Evolutionary conservation across 2,329 filamentous ascomycete genomes (phyloP), one percentile per base, ranked within the genome.

Genomic region (Drechslerella dactyloides): DNA sequence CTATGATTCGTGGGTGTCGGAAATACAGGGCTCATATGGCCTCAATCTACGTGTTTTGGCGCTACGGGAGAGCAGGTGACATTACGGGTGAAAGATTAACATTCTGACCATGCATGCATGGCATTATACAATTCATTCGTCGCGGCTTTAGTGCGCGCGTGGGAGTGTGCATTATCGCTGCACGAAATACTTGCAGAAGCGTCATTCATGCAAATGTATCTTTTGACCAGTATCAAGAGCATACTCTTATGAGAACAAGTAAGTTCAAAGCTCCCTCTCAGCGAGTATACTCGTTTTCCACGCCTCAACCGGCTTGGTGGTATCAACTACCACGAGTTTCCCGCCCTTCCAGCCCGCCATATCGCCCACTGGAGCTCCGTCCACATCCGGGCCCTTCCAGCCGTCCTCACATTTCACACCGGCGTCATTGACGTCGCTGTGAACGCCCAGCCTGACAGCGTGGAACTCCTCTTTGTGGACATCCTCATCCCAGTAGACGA

Each of bases 401-500:
- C 48, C 59, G 19, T 72, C 60, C 6, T 57, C 37, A 11, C 19
- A 37, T 6, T 35, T 23, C 1, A 72, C 11, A 2, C 60, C 56
- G 10, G 60, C 21, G 51, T 72, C 60, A 19, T 56, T 37, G 7
- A 72, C 60, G 37, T 72, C 68, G 17, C 57, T 59, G 30, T 53
- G 30, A 19, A 66, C 37, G 4, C 52, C 57, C 3, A 55, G 0
- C 24, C 46, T 68, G 17, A 68, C 52, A n/a, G 13, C 33, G 11
- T 54, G 55, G 21, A 27, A 46, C 10, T 35, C 24, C 1, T 37
- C 21, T 11, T 21, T 19, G 5, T 58, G 42, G 0, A 73, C 23
- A 30, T 68, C 62, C 11, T 50, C 57, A 1, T 44, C 69, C 33
- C 57, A 66, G 53, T 76, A 76, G 40, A 76, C 74, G 11, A 76